phyloP scores from a whole-genome alignment of 2,329 filamentous ascomycete species.

The Phialophora chinensis region DNA sequence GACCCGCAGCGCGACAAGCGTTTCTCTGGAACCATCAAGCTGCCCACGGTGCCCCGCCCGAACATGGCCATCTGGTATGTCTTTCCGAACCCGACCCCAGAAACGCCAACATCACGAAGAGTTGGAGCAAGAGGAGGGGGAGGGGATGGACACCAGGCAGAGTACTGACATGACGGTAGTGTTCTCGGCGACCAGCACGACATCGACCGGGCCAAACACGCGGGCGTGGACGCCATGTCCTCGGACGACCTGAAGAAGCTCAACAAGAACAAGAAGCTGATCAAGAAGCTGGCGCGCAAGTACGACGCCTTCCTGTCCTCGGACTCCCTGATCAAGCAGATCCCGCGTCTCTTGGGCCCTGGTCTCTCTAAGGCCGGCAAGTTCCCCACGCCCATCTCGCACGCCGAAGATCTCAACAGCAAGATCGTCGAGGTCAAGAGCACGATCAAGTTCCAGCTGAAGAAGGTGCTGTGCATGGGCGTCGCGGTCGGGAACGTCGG shows the following conservation, averaged over 20 bases:
- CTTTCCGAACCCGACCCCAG: background rate
- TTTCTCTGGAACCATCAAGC: slow-evolving; percentile 98
- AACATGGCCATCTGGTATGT: slow-evolving; percentile 81
- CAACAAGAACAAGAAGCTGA: slow-evolving; percentile 99
- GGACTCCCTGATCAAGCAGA: slow-evolving; percentile 98
- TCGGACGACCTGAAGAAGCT: slow-evolving; percentile 99
- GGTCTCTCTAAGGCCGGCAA: slow-evolving; percentile 91
- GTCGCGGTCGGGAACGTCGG: slow-evolving; percentile 98
- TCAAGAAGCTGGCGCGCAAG: slow-evolving; percentile 99
- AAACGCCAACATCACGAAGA: background rate
- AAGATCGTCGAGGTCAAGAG: slow-evolving; percentile 99
- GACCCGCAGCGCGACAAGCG: slow-evolving; percentile 99
- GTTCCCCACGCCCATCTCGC: slow-evolving; percentile 98
- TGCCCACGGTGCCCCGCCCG: slow-evolving; percentile 77
- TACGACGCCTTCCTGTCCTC: slow-evolving; percentile 99
- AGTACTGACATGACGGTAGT: slow-evolving; percentile 50
- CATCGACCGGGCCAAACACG: slow-evolving; percentile 99
- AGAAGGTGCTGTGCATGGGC: slow-evolving; percentile 99
- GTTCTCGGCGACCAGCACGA: slow-evolving; percentile 95
- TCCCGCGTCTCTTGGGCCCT: slow-evolving; percentile 97
- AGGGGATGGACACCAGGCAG: slow-evolving; percentile 14
- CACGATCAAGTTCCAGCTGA: slow-evolving; percentile 99
- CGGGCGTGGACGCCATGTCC: slow-evolving; percentile 97
- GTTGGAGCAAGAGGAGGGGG: slow-evolving; percentile 8
- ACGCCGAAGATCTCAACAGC: slow-evolving; percentile 88